Percentiles rank a stretch among this genome's conserved stretches.
Evolutionary conservation across 2,329 filamentous ascomycete genomes (phyloP).

Genomic region (Xylaria sp.): DNA sequence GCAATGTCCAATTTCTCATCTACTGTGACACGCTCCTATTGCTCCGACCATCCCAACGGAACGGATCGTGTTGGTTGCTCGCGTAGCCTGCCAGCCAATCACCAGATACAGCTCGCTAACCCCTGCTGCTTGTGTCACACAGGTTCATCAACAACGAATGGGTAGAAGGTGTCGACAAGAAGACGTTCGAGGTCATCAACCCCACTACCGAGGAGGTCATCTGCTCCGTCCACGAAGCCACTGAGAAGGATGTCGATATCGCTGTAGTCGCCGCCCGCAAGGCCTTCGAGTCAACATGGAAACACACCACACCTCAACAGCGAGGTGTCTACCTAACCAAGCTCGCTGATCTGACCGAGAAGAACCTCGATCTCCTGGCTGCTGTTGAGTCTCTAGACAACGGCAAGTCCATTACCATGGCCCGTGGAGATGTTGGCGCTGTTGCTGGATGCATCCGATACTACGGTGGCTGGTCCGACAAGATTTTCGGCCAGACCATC

Average conservation of each 20-base stretch:
- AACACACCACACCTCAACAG: conserved; percentile 72
- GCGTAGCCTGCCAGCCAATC: background rate
- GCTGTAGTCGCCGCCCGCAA: conserved; percentile 87
- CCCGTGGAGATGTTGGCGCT: conserved; percentile 77
- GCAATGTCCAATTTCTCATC: background rate
- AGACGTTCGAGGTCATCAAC: conserved; percentile 94
- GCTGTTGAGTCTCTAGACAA: conserved; percentile 90
- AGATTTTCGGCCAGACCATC: conserved; percentile 88
- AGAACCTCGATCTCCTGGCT: conserved; percentile 80
- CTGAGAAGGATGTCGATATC: conserved; percentile 84
- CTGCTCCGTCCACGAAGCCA: conserved; percentile 83
- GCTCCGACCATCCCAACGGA: background rate
- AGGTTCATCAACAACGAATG: conserved; percentile 96
- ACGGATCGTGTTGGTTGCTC: background rate
- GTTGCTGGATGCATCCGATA: conserved; percentile 81
- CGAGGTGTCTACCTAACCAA: conserved; percentile 77
- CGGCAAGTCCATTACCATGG: conserved; percentile 82
- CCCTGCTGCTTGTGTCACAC: conserved; percentile 28
- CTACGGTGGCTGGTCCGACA: conserved; percentile 92
- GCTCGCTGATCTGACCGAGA: conserved; percentile 83
- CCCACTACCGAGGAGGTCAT: conserved; percentile 87
- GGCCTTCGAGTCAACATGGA: conserved; percentile 82
- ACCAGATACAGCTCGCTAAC: conserved; percentile 28
- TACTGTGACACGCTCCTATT: background rate
- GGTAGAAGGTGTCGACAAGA: conserved; percentile 83